A percentile compares a stretch with the other conserved stretches of the same genome.
phyloP scores from a whole-genome alignment of 177 flowering plant species.

The Vitis hybrid region DNA sequence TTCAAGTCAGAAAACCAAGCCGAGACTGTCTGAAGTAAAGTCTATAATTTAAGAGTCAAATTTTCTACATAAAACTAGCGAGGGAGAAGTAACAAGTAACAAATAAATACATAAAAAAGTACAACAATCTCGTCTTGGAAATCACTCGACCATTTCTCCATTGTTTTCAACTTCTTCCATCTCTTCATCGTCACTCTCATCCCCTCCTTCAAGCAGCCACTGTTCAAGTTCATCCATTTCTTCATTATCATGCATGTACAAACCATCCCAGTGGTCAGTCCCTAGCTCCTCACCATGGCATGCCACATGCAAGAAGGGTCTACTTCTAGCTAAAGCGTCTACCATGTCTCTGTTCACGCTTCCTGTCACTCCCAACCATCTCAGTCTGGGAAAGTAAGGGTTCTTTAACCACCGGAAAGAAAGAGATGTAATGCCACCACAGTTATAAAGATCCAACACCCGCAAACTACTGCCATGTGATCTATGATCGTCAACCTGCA shows the following conservation, averaged over 20 bases:
- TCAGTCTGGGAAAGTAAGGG: constrained; percentile 86
- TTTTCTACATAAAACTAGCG: too few species aligned
- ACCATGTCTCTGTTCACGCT: constrained; percentile 58
- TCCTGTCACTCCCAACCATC: constrained; percentile 86
- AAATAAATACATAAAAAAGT: too few species aligned
- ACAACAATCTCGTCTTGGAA: too few species aligned
- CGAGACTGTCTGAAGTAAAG: too few species aligned
- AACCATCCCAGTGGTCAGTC: constrained; percentile 38
- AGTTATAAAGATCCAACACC: constrained; percentile 74
- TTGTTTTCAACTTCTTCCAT: constrained; percentile 38
- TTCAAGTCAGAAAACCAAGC: too few species aligned
- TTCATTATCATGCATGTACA: constrained; percentile 45
- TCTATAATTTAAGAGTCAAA: too few species aligned
- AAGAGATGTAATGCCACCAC: constrained; percentile 73
- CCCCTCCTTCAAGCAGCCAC: constrained; percentile 59
- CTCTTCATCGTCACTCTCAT: constrained; percentile 42
- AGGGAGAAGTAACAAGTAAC: too few species aligned
- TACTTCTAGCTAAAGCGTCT: constrained; percentile 64
- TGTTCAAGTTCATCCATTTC: constrained; percentile 78
- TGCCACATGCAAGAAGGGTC: constrained; percentile 68
- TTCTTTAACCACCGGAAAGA: constrained; percentile 80
- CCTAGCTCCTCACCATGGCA: constrained; percentile 80
- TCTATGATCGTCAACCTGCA: constrained; percentile 69
- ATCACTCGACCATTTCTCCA: constrained; percentile 3
- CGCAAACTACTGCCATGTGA: constrained; percentile 68